Percentiles rank a stretch among this genome's conserved stretches.
Evolutionary conservation across 345 rosid genomes (phyloP).

Genomic region (Eucalyptus guilfoylei): DNA sequence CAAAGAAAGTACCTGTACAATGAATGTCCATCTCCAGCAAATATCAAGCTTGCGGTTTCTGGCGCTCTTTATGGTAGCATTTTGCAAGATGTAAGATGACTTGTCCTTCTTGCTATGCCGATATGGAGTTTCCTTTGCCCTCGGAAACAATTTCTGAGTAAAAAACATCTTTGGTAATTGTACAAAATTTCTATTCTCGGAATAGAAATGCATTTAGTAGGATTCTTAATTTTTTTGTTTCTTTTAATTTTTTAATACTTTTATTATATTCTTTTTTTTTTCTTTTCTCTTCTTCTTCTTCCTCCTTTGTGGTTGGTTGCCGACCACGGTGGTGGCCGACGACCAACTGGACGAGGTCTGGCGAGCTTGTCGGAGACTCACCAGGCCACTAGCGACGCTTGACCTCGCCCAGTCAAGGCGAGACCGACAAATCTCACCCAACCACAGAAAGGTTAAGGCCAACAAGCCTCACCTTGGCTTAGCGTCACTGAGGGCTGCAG

Average conservation of each 20-base stretch:
- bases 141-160: fast-evolving
- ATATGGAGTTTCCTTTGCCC: not conserved
- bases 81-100: not conserved
- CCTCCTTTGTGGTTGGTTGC: too few species aligned
- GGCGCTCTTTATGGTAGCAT: not conserved
- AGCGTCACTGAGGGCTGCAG: fast-evolving
- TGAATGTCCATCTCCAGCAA: not conserved
- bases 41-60: not conserved
- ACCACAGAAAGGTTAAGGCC: too few species aligned
- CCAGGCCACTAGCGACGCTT: fast-evolving
- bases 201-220: too few species aligned
- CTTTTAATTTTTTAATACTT: too few species aligned
- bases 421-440: too few species aligned
- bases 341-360: fast-evolving
- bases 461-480: too few species aligned
- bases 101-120: not conserved
- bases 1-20: not conserved
- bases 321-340: fast-evolving
- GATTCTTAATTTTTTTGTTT: too few species aligned
- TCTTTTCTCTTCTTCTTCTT: too few species aligned
- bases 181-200: fast-evolving
- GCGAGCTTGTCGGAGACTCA: fast-evolving
- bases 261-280: too few species aligned
- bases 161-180: fast-evolving
- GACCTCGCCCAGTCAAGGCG: fast-evolving